These are phyloP conservation scores for Pistacia atlantica DNA, from an alignment of 345 rosid genomes.

Conservation along the genomic window DNA sequence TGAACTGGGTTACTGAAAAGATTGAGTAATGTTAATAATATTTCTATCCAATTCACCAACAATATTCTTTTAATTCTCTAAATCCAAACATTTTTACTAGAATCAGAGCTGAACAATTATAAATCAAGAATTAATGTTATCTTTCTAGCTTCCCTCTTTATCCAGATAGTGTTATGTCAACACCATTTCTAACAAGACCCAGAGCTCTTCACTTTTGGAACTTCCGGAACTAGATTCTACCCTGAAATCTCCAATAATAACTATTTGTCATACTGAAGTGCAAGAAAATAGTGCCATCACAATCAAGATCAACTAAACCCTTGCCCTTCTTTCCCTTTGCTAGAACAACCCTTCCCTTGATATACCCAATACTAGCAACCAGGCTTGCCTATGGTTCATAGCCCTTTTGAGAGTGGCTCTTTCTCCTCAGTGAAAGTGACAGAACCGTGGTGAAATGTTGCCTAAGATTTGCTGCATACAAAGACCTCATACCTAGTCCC, in stretches of 20 bases:
- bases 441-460: not conserved
- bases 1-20: not conserved
- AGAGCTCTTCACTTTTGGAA: not conserved
- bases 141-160: conserved; percentile 7
- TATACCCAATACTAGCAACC: not conserved
- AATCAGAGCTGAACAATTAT: not conserved
- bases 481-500: not conserved
- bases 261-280: not conserved
- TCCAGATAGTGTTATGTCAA: not conserved
- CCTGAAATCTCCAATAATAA: not conserved
- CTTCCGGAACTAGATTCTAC: not conserved
- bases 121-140: not conserved
- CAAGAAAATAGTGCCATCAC: not conserved
- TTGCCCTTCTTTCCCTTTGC: not conserved
- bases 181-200: not conserved
- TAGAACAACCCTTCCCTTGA: not conserved
- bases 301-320: not conserved
- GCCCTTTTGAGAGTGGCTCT: not conserved
- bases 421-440: not conserved
- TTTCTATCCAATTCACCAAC: not conserved
- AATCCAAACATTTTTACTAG: not conserved
- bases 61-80: not conserved
- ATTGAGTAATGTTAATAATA: not conserved
- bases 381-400: not conserved
- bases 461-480: not conserved